Evolutionary conservation across 2,329 filamentous ascomycete species (phyloP), one percentile per base, ranked within the genome.

Genomic region (Pseudocercospora pini-densiflorae): DNA sequence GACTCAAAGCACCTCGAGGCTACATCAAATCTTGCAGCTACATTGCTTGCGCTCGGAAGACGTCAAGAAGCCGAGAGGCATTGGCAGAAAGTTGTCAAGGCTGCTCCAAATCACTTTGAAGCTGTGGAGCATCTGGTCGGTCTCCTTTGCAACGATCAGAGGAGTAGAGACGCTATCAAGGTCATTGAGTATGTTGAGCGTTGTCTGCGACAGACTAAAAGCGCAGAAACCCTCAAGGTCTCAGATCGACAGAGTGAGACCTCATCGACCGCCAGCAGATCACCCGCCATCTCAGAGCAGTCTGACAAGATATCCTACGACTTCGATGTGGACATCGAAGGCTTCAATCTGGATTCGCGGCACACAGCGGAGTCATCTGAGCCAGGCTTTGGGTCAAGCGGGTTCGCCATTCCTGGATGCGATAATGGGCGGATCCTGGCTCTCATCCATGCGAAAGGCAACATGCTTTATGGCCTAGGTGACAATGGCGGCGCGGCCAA

Each of bases 401-500:
- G 93, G 16, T 98, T 97, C 78, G 87, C 89, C 14, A 89, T 99
- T 51, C 87, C 93, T 5, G 93, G 90, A 1, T 88, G 87, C 51
- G 95, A 99, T 72, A 98, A 97, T 76, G 95, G 94, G 8, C 88
- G 95, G 66, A 93, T 99, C 74, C 86, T 99, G 53, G 92, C 93
- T n/a, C 85, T 99, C 16, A 89, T 98, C 47, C 95, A 99, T 79
- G 94, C 94, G 21, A 99, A 98, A 79, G 95, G 94, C n/a, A 98
- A 98, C 69, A 96, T 98, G 90, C 85, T 98, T 1, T 99, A 99
- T 79, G 89, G 92, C 27, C 82, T 96, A 31, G 94, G 94, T 54
- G 90, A 97, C 71, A 91, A 95, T 70, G 84, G 86, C 45, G 88
- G 86, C 47, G 95, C 95, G 49, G 93, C 94, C 0, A 88, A 89